These are phyloP conservation scores for Jatropha podagrica DNA, from an alignment of 441 rosid species.

Conservation along the genomic window DNA sequence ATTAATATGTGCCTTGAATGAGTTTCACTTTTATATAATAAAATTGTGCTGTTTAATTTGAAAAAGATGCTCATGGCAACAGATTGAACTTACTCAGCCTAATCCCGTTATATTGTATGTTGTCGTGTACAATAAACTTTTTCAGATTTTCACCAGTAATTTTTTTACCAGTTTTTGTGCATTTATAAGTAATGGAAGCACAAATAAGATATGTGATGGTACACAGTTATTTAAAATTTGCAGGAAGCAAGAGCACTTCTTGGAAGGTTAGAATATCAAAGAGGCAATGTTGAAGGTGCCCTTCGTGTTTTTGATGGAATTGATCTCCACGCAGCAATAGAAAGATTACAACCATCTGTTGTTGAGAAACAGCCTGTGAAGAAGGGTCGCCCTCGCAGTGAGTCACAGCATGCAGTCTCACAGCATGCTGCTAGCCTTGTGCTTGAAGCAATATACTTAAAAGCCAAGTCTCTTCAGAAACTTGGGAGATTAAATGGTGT, in stretches of 20 bases:
- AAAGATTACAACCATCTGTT: conserved; percentile 56
- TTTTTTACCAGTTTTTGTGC: not conserved
- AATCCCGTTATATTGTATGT: not conserved
- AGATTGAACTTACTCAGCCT: not conserved
- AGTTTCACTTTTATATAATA: not conserved
- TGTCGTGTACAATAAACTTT: not conserved
- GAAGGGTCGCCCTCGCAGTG: conserved; percentile 51
- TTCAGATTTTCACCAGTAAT: not conserved
- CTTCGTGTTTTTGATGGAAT: conserved; percentile 92
- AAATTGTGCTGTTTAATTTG: not conserved
- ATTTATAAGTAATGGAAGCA: not conserved
- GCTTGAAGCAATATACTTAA: conserved; percentile 86
- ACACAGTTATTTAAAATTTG: conserved; percentile 12
- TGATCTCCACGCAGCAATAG: conserved; percentile 86
- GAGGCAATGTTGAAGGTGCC: conserved; percentile 94
- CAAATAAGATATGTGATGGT: not conserved
- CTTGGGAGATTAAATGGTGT: conserved; percentile 76
- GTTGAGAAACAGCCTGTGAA: conserved; percentile 53
- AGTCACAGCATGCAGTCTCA: conserved; percentile 44
- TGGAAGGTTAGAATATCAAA: conserved; percentile 87
- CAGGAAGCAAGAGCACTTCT: conserved; percentile 98
- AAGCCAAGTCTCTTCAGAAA: conserved; percentile 89
- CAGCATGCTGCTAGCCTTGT: conserved; percentile 84
- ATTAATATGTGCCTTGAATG: not conserved
- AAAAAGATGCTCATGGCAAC: not conserved